Evolutionary conservation across 192 early-diverging fungal genomes (phyloP).

Genomic region (Coemansia sp.): DNA sequence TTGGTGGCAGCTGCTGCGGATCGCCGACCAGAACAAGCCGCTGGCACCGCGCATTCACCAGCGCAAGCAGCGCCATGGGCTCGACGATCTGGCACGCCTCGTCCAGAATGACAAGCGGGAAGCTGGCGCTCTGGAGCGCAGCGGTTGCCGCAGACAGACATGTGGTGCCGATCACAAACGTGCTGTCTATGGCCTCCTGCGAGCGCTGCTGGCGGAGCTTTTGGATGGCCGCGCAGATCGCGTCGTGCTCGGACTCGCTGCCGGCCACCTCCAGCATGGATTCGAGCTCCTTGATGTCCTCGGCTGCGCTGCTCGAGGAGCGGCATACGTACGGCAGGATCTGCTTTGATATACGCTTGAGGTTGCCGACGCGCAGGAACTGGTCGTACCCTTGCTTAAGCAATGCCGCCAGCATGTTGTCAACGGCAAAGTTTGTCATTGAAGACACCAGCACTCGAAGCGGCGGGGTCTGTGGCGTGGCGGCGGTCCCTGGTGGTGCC

Average conservation of each 20-base stretch:
- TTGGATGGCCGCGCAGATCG: slow-evolving; percentile 30
- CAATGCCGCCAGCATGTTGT: slow-evolving; percentile 68
- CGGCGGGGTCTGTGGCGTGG: slow-evolving; percentile 22
- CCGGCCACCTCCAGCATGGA: slow-evolving; percentile 66
- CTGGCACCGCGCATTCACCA: slow-evolving; percentile 63
- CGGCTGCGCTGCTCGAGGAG: slow-evolving; percentile 26
- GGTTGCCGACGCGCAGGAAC: slow-evolving; percentile 72
- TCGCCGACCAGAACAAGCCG: slow-evolving; percentile 84
- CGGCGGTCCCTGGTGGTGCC: not conserved
- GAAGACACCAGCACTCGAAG: slow-evolving; percentile 65
- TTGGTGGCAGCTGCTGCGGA: slow-evolving; percentile 85
- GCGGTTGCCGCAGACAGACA: slow-evolving; percentile 82
- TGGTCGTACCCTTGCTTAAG: slow-evolving; percentile 64
- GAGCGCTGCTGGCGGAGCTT: slow-evolving; percentile 52
- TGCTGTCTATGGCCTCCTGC: slow-evolving; percentile 29
- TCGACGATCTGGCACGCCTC: slow-evolving; percentile 89
- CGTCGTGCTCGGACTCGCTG: slow-evolving; percentile 56
- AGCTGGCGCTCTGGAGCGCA: slow-evolving; percentile 58
- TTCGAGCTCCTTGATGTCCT: slow-evolving; percentile 80
- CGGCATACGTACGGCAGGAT: slow-evolving; percentile 67
- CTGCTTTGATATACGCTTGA: slow-evolving; percentile 67
- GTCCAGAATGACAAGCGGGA: slow-evolving; percentile 81
- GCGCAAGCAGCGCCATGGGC: slow-evolving; percentile 83
- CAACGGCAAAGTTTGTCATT: slow-evolving; percentile 81
- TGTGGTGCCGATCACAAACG: slow-evolving; percentile 72